Conservation (phyloP, 176 grass and related monocot genomes). For the Oryza glaberrima region DNA sequence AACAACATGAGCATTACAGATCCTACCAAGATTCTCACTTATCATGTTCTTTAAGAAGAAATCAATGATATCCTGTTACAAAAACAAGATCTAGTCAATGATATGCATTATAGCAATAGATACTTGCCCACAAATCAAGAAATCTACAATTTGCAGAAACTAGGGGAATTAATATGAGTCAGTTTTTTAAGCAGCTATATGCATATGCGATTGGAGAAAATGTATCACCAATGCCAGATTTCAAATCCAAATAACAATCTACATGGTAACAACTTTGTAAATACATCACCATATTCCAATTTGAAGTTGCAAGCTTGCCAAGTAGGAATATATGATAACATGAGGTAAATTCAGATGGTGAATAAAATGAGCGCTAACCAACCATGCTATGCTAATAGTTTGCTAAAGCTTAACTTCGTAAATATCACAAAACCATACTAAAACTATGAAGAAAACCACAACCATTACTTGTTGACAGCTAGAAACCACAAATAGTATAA, state of each 20-base stretch:
- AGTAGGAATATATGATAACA: background rate
- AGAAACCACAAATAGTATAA: background rate
- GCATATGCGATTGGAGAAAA: background rate
- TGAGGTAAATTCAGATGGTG: background rate
- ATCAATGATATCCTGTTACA: constrained; percentile 76
- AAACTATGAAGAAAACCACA: background rate
- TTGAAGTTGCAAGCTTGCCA: background rate
- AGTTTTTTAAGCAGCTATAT: background rate
- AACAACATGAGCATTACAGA: constrained; percentile 96
- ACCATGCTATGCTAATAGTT: background rate
- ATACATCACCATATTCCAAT: background rate
- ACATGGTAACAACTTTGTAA: background rate
- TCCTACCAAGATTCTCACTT: constrained; percentile 82
- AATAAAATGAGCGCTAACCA: background rate
- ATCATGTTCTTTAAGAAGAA: constrained; percentile 99
- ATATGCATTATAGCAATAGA: constrained; percentile 3
- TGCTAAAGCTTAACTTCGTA: background rate
- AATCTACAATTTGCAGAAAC: constrained; percentile 11
- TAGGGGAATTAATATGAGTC: background rate
- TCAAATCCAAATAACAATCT: constrained; percentile 21
- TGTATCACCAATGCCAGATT: background rate
- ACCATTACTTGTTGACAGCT: background rate
- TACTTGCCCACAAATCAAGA: constrained; percentile 26
- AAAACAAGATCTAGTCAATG: constrained; percentile 13
- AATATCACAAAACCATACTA: background rate